These are phyloP conservation scores for Ceratocystis cacaofunesta DNA, from an alignment of 2,329 filamentous ascomycete genomes.

Conservation along the genomic window DNA sequence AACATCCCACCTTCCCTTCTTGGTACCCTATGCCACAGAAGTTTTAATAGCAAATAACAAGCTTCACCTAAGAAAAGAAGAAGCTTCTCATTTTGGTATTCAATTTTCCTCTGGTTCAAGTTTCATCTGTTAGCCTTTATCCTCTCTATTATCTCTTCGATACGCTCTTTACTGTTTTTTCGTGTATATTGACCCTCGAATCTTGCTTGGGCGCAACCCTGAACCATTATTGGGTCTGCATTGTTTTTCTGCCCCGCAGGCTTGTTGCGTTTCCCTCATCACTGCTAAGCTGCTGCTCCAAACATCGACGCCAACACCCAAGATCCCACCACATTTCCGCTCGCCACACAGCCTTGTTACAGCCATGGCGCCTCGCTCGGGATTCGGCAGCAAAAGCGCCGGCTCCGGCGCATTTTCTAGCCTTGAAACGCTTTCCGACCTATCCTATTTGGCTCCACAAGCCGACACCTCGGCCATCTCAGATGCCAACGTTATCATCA, in stretches of 20 bases:
- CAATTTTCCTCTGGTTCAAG: background rate
- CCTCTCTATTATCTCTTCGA: background rate
- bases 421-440: constrained; percentile 21
- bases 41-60: background rate
- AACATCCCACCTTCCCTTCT: constrained; percentile 11
- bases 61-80: background rate
- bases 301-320: background rate
- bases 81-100: background rate
- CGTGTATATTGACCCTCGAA: background rate
- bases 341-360: too few species aligned
- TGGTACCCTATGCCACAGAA: background rate
- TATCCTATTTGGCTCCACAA: constrained; percentile 80
- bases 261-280: background rate
- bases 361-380: constrained; percentile 4
- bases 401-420: constrained; percentile 5
- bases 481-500: constrained; percentile 68
- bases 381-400: constrained; percentile 8
- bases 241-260: constrained; percentile 1
- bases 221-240: background rate
- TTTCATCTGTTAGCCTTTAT: background rate
- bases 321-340: background rate
- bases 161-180: background rate
- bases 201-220: background rate
- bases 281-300: background rate
- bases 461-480: constrained; percentile 64